Conservation (phyloP, 257 asterid species). For the Jacaranda mimosifolia region DNA sequence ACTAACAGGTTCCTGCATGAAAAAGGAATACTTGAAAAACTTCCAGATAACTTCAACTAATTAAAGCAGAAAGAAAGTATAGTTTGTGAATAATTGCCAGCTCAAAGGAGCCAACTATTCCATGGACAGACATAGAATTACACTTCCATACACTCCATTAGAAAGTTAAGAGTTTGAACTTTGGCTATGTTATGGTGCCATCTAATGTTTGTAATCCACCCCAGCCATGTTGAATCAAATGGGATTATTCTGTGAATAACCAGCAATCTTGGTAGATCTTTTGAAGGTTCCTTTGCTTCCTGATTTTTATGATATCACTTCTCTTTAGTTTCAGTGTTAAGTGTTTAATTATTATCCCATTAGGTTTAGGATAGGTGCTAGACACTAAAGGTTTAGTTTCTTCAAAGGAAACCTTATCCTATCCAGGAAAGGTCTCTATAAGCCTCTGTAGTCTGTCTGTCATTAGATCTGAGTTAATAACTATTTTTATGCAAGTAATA, state of each 20-base stretch:
- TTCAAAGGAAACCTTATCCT: neutral
- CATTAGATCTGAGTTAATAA: neutral
- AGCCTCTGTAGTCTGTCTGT: neutral
- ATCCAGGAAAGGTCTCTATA: neutral
- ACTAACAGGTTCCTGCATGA: constrained; percentile 60
- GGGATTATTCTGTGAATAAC: neutral
- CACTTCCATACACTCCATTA: neutral
- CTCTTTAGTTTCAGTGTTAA: neutral
- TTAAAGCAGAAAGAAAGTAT: constrained; percentile 11
- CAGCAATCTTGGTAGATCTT: neutral
- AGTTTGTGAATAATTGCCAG: neutral
- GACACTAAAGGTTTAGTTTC: neutral
- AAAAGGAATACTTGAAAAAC: constrained; percentile 22
- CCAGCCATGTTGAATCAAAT: neutral
- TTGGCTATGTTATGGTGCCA: neutral
- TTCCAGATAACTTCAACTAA: constrained; percentile 22
- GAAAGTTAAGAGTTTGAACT: neutral
- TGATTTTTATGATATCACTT: neutral
- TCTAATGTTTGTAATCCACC: neutral
- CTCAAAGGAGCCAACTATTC: neutral
- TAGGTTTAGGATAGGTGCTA: neutral
- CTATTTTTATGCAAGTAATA: neutral
- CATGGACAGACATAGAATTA: neutral
- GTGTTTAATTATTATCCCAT: neutral
- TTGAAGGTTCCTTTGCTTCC: neutral